Evolutionary conservation across 1,284 basidiomycete species (phyloP), one percentile per base, ranked within the genome.

Genomic region (Heliocybe sulcata): DNA sequence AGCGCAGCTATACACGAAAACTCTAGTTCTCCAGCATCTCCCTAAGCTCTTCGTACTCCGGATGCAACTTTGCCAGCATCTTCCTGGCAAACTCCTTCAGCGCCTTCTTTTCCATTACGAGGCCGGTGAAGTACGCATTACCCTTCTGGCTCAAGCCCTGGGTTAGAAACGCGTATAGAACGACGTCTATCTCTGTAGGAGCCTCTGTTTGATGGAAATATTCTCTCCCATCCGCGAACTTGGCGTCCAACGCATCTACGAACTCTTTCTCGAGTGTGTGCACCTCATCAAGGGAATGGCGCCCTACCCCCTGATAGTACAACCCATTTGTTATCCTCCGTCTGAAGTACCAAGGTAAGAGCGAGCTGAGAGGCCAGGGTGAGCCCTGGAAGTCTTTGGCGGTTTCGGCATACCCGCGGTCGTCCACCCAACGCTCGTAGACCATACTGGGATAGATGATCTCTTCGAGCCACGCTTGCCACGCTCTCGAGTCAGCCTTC

Each of bases 381-480:
- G 59, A 35, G 3, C 31, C 0, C 12, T 53, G 31, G 9, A 70
- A 61, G 11, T 67, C 64, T n/a, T 45, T 19, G 8, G 45, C 6
- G 3, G 54, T 60, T 22, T 56, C 51, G 12, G 42, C 55, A 31
- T 58, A 67, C 50, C 71, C 71, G 38, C 58, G 59, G 22, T 66
- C 70, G 27, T 69, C 58, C 49, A 68, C 66, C 35, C 56, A 55
- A 2, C 56, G 56, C 45, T 55, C 45, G 53, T 61, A 61, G 1
- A 70, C 55, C 54, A 69, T 42, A 12, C 68, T 64, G 16, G 27
- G 14, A 35, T 69, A 69, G 54, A 71, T 14, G 53, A 64, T 4
- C 31, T 70, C 69, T 55, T 69, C 67, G 29, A 69, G 23, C 50
- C 67, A 71, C 3, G 59, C 67, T 25, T 69, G 69, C 53, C 66